Evolutionary conservation across 1,284 basidiomycete species (phyloP).

Genomic region (Papiliotrema terrestris): DNA sequence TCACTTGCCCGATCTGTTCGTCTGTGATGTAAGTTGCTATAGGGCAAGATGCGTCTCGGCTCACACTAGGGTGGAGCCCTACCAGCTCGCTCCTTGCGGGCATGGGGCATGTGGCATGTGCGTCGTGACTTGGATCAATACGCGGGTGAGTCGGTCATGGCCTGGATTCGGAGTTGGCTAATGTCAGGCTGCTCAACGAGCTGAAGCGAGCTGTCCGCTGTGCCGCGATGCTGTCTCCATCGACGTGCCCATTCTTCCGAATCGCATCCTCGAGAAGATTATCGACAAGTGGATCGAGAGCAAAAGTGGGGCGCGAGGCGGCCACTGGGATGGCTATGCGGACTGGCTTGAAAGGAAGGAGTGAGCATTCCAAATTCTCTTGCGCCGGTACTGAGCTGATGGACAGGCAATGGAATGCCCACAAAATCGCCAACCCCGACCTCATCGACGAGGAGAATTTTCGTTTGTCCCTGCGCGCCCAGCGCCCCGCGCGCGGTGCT

Average conservation of each 20-base stretch:
- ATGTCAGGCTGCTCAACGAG: not conserved
- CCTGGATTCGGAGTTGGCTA: not conserved
- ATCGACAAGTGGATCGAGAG: conserved; percentile 9
- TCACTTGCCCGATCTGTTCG: not conserved
- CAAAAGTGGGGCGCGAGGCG: conserved; percentile 1
- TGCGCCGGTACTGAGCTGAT: not conserved
- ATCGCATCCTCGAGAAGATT: conserved; percentile 5
- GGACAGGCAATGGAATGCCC: not conserved
- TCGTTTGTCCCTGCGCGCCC: not conserved
- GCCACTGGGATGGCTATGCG: conserved; percentile 5
- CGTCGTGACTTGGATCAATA: conserved; percentile 7
- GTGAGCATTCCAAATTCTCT: not conserved
- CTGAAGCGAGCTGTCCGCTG: conserved; percentile 4
- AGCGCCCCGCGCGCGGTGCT: not conserved
- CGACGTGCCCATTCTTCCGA: conserved; percentile 1
- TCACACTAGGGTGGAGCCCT: conserved; percentile 6
- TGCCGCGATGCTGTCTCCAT: conserved; percentile 2
- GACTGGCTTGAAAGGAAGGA: conserved; percentile 9
- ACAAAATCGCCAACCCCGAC: not conserved
- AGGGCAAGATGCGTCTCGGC: not conserved
- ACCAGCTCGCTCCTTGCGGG: conserved; percentile 8
- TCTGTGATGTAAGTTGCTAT: conserved; percentile 8
- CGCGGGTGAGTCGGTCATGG: conserved; percentile 1
- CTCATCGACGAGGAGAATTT: not conserved
- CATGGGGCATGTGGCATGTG: conserved; percentile 9